Percentiles rank a stretch among this genome's conserved stretches.
Evolutionary conservation across 352 stramenopile genomes (phyloP).

Genomic region (Blastocystis hominis): DNA sequence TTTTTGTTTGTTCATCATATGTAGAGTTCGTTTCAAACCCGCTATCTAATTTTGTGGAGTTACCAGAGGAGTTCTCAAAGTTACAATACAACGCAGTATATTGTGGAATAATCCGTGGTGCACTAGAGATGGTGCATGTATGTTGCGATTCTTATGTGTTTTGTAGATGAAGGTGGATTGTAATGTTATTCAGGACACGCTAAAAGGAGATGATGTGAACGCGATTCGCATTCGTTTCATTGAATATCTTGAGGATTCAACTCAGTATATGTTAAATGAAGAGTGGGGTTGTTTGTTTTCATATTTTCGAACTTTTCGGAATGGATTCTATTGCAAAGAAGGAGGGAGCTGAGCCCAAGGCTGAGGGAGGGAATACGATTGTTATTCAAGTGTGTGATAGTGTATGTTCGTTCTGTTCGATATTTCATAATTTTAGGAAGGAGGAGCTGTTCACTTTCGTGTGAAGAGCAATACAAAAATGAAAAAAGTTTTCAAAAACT

Average conservation of each 20-base stretch:
- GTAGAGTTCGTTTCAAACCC: constrained; percentile 57
- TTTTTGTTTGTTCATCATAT: constrained; percentile 74
- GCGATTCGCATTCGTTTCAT: constrained; percentile 18
- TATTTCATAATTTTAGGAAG: neutral
- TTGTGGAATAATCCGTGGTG: constrained; percentile 84
- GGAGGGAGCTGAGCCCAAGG: neutral
- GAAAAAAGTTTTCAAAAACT: constrained; percentile 52
- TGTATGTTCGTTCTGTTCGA: neutral
- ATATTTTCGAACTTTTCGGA: too few relatives aligned
- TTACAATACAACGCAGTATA: constrained; percentile 91
- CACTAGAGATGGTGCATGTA: constrained; percentile 83
- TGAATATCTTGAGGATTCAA: constrained; percentile 29
- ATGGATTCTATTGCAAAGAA: constrained; percentile 52
- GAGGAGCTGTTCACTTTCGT: constrained; percentile 2
- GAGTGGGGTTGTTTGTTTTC: neutral
- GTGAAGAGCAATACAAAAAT: constrained; percentile 54
- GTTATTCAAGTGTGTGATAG: constrained; percentile 47
- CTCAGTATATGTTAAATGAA: constrained; percentile 28
- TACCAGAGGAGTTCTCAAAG: constrained; percentile 59
- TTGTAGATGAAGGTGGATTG: constrained; percentile 47
- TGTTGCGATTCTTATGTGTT: neutral
- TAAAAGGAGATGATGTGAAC: neutral
- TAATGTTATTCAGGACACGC: constrained; percentile 32
- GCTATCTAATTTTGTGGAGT: constrained; percentile 9
- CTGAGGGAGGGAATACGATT: constrained; percentile 36